A percentile compares a stretch with the other conserved stretches of the same genome.
These are phyloP conservation scores for Paracorniculantispora psalliotae DNA, from an alignment of 2,329 filamentous ascomycete species.

Conservation along the genomic window DNA sequence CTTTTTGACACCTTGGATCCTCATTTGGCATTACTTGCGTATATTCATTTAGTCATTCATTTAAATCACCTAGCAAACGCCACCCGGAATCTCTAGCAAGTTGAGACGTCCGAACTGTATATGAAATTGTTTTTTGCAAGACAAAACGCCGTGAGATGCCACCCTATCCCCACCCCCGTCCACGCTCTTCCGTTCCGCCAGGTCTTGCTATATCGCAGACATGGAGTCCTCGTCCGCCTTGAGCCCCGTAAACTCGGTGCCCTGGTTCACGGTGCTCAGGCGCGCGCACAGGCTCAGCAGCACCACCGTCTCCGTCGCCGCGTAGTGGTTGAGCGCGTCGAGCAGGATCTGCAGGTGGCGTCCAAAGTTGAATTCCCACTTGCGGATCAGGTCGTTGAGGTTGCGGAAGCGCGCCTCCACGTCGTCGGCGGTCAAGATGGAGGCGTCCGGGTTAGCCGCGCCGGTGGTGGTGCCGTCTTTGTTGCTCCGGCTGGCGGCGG, in stretches of 20 bases:
- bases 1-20: not conserved
- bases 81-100: not conserved
- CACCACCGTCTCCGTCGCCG: constrained; percentile 94
- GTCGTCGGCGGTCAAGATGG: constrained; percentile 29
- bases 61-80: not conserved
- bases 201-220: not conserved
- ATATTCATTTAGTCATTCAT: constrained; percentile 4
- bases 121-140: no score
- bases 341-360: constrained; percentile 89
- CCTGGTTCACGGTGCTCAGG: constrained; percentile 75
- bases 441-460: constrained; percentile 28
- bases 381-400: constrained; percentile 79
- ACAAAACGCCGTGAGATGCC: no score
- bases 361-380: constrained; percentile 92
- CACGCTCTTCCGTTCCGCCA: no score
- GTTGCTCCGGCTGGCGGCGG: constrained; percentile 31
- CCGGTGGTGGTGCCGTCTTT: not conserved
- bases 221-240: constrained; percentile 51
- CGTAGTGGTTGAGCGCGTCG: constrained; percentile 94
- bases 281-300: constrained; percentile 81
- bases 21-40: not conserved
- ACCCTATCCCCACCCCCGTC: no score
- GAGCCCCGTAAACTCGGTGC: constrained; percentile 58
- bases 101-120: no score
- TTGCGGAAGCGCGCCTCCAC: constrained; percentile 58